Evolutionary conservation across 2,329 filamentous ascomycete species (phyloP), one percentile per base, ranked within the genome.

Genomic region (Paraphaeosphaeria sporulosa): DNA sequence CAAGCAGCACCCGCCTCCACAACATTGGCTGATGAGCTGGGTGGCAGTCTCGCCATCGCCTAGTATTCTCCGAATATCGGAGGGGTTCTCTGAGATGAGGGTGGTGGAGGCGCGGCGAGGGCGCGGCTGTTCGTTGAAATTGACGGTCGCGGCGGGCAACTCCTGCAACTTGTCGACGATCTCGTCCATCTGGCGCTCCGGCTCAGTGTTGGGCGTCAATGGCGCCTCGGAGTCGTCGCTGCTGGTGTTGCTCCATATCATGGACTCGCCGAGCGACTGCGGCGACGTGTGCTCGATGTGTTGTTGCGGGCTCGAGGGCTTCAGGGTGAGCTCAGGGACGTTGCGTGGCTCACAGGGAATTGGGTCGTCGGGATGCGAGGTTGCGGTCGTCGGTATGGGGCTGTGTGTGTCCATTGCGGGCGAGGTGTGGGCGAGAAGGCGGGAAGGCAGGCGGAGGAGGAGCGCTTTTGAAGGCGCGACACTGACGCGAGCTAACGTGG

Each of bases 31-130:
- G 42, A 89, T 81, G 71, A 88, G 83, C 71, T 85, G 82, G 27
- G 86, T 89, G 50, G 85, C 85, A 17, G 80, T 80, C 60, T 81
- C 80, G 17, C 83, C 82, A 63, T 83, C 82, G 50, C 86, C 86
- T 55, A 89, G 78, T 43, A 89, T 80, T 57, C 83, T 78, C 67
- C 82, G 79, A 70, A 89, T 86, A 71, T 89, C 86, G 49, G 85
- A 81, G 0, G 85, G 82, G 66, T 83, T 86, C 65, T 86, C 83
- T 0, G 86, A 87, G 60, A 88, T 85, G 47, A 92, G 82, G 15
- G 85, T 85, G 8, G 90, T 92, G 4, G 89, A 92, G 58, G 89
- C 90, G 55, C 89, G 88, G 55, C 89, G 85, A 76, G 75, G 63
- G 49, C 69, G 69, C 34, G 66, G 49, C 72, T 80, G 71, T 61